Percentiles rank a stretch among this genome's conserved stretches.
These are phyloP conservation scores for Haplographium delicatum DNA, from an alignment of 495 filamentous ascomycete species.

Conservation along the genomic window DNA sequence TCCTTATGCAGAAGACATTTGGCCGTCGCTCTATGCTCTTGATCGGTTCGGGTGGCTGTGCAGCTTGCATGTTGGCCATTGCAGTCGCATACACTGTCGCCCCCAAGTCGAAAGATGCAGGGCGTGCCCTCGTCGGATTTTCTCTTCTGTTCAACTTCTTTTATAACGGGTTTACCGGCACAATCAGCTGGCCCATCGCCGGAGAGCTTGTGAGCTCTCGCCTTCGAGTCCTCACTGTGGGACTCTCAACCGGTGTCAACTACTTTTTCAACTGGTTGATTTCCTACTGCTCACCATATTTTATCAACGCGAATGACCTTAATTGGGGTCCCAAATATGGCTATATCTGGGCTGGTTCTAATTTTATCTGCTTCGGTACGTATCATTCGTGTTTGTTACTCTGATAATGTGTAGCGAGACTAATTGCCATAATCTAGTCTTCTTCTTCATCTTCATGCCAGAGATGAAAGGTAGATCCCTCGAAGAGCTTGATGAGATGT, in stretches of 20 bases:
- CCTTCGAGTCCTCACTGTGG: slow-evolving; percentile 52
- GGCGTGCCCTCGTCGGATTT: slow-evolving; percentile 46
- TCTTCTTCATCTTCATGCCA: slow-evolving; percentile 42
- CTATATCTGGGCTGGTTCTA: slow-evolving; percentile 6
- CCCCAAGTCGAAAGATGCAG: slow-evolving; percentile 39
- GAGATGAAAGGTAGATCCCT: slow-evolving; percentile 51
- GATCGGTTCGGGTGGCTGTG: slow-evolving; percentile 47
- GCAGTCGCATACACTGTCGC: slow-evolving; percentile 48
- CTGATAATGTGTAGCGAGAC: not conserved
- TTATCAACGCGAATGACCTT: slow-evolving; percentile 52
- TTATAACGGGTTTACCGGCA: slow-evolving; percentile 48
- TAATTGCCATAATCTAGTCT: slow-evolving; percentile 29
- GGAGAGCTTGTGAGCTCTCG: slow-evolving; percentile 52
- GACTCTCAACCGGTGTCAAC: slow-evolving; percentile 45
- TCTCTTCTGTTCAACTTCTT: slow-evolving; percentile 50
- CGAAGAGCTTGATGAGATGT: slow-evolving; percentile 55
- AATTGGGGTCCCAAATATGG: slow-evolving; percentile 38
- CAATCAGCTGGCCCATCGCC: slow-evolving; percentile 55
- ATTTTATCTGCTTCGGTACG: not conserved
- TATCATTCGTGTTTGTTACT: not conserved
- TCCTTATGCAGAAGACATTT: slow-evolving; percentile 42
- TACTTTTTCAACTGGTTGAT: slow-evolving; percentile 53
- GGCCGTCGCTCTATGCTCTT: slow-evolving; percentile 51
- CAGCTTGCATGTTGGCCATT: slow-evolving; percentile 45
- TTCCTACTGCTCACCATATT: slow-evolving; percentile 54